Conservation (phyloP, 75 land plant genomes). For the Chamaecyparis obtusa region DNA sequence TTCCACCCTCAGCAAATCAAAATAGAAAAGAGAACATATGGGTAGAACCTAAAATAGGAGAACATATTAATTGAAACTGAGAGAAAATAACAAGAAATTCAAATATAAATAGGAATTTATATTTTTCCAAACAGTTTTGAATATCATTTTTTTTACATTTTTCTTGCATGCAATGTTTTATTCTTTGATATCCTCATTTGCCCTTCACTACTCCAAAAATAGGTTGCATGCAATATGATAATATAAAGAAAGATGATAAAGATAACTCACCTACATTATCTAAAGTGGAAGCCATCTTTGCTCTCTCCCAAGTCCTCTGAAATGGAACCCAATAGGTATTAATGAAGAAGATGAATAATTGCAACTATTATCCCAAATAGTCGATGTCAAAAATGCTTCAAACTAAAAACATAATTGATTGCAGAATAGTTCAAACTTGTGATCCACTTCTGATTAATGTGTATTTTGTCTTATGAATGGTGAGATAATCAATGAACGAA, state of each 20-base stretch:
- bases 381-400: background rate
- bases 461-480: background rate
- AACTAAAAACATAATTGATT: background rate
- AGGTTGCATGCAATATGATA: background rate
- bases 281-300: constrained; percentile 67
- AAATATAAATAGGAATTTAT: background rate
- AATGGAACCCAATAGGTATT: background rate
- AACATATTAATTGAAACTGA: background rate
- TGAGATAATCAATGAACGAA: background rate
- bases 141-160: background rate
- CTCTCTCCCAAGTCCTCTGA: constrained; percentile 99
- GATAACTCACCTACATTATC: constrained; percentile 71
- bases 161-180: background rate
- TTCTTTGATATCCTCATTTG: background rate
- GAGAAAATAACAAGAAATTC: background rate
- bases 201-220: background rate
- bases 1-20: background rate
- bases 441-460: background rate
- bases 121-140: background rate
- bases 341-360: background rate
- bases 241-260: background rate
- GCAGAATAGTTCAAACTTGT: background rate
- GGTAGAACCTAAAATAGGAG: background rate
- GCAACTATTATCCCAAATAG: background rate
- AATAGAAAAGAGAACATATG: background rate